Evolutionary conservation across 1,284 basidiomycete genomes (phyloP).

Genomic region (Pyrrhoderma lamaoense): DNA sequence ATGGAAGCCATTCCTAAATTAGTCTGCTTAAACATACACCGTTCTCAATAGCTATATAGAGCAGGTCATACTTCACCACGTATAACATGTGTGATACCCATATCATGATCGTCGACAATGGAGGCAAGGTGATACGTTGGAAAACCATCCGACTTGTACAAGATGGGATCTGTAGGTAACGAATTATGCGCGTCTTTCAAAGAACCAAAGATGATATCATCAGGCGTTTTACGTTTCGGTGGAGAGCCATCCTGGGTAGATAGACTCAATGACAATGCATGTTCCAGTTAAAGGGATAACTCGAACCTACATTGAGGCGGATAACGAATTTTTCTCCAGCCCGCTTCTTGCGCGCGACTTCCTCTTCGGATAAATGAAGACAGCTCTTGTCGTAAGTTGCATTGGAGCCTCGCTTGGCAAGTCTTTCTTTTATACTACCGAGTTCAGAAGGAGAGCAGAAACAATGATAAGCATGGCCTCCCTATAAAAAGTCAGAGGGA

Average conservation of each 20-base stretch:
- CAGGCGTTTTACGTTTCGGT: slow-evolving; percentile 38
- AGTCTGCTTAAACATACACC: too few species aligned
- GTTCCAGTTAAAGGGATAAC: not conserved
- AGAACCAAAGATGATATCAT: slow-evolving; percentile 73
- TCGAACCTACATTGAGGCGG: slow-evolving; percentile 70
- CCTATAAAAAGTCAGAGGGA: slow-evolving; percentile 34
- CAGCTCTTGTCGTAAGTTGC: slow-evolving; percentile 82
- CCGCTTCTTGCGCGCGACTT: slow-evolving; percentile 65
- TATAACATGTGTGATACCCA: slow-evolving; percentile 94
- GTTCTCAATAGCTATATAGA: too few species aligned
- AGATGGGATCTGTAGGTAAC: slow-evolving; percentile 82
- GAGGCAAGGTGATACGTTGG: slow-evolving; percentile 97
- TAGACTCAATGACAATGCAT: not conserved
- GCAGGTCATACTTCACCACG: slow-evolving; percentile 74
- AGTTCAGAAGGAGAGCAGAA: slow-evolving; percentile 80
- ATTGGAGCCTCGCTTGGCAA: slow-evolving; percentile 66
- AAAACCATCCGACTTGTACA: slow-evolving; percentile 88
- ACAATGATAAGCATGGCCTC: slow-evolving; percentile 88
- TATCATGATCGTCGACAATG: slow-evolving; percentile 92
- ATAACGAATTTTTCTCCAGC: slow-evolving; percentile 77
- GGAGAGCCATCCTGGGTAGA: slow-evolving; percentile 43
- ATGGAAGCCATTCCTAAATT: slow-evolving; percentile 88
- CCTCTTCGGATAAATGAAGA: slow-evolving; percentile 78
- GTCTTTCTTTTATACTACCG: slow-evolving; percentile 54
- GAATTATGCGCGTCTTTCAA: slow-evolving; percentile 71